Percentiles rank a stretch among this genome's conserved stretches.
Evolutionary conservation across 805 yeast genomes (phyloP).

Genomic region (Kuraishia capsulata): DNA sequence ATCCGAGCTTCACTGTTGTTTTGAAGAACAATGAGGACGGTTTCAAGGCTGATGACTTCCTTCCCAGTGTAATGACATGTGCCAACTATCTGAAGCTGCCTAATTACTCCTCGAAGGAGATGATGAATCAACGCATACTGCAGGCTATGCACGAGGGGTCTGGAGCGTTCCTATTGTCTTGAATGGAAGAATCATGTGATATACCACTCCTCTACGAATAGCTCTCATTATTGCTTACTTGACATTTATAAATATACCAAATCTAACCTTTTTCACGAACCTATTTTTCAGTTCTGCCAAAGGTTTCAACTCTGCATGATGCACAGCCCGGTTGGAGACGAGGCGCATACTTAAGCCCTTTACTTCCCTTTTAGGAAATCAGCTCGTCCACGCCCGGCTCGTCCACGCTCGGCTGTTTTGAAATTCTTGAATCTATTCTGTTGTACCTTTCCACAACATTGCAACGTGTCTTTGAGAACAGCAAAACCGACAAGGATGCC

Average conservation of each 20-base stretch:
- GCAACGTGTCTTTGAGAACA: too few species aligned
- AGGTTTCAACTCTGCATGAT: neutral
- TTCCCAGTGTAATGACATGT: constrained; percentile 98
- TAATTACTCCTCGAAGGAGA: constrained; percentile 53
- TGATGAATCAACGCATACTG: constrained; percentile 47
- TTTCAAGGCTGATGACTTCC: constrained; percentile 59
- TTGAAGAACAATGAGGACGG: constrained; percentile 72
- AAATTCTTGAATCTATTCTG: too few species aligned
- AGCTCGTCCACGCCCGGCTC: too few species aligned
- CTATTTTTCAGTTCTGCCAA: neutral
- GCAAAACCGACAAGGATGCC: too few species aligned
- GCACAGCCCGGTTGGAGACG: too few species aligned
- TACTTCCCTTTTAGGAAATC: too few species aligned
- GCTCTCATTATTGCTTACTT: neutral
- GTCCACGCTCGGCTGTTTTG: too few species aligned
- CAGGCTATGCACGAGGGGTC: constrained; percentile 85
- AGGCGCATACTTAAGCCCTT: too few species aligned
- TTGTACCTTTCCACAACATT: too few species aligned
- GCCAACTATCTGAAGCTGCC: constrained; percentile 91
- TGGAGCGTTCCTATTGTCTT: constrained; percentile 77
- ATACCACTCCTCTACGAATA: neutral
- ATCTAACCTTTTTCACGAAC: neutral
- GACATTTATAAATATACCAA: neutral
- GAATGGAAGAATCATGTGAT: constrained; percentile 3
- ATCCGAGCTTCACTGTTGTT: constrained; percentile 84